Percentiles rank a stretch among this genome's conserved stretches.
Conservation (phyloP, 2,329 filamentous ascomycete species). For the Decorospora gaudefroyi region DNA sequence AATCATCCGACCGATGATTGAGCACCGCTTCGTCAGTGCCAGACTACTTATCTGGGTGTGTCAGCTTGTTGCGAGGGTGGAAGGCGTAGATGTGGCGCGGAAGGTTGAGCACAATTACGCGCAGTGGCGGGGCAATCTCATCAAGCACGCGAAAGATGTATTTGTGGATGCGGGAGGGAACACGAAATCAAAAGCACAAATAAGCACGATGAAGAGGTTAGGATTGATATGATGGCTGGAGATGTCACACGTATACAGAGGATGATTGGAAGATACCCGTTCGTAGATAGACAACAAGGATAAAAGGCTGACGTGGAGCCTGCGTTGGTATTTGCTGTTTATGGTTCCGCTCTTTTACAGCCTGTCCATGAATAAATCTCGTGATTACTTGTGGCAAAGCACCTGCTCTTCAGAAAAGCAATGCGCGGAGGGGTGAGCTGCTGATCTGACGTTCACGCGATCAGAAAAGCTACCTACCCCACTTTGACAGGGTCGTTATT, state of each 20-base stretch:
- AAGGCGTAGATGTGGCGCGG: conserved; percentile 36
- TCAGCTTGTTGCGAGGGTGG: conserved; percentile 32
- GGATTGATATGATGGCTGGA: conserved; percentile 25
- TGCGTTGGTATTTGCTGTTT: background rate
- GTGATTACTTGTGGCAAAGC: no score
- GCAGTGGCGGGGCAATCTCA: conserved; percentile 37
- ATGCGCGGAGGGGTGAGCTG: no score
- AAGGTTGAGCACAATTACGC: conserved; percentile 36
- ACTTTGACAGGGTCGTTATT: conserved; percentile 6
- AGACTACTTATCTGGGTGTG: conserved; percentile 39
- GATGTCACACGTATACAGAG: background rate
- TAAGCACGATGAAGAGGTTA: conserved; percentile 38
- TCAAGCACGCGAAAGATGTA: conserved; percentile 28
- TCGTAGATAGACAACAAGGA: background rate
- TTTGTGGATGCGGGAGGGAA: conserved; percentile 25
- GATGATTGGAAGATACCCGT: no score
- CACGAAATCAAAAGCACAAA: conserved; percentile 26
- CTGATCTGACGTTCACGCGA: conserved; percentile 13
- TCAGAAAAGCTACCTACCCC: conserved; percentile 13
- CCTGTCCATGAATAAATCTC: no score
- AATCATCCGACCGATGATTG: conserved; percentile 33
- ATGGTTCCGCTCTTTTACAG: no score
- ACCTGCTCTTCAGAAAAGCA: no score
- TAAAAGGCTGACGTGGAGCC: background rate
- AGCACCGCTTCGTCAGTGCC: conserved; percentile 37